Evolutionary conservation across 352 stramenopile species (phyloP), one percentile per base, ranked within the genome.

Genomic region (Elongisporangium anandrum): DNA sequence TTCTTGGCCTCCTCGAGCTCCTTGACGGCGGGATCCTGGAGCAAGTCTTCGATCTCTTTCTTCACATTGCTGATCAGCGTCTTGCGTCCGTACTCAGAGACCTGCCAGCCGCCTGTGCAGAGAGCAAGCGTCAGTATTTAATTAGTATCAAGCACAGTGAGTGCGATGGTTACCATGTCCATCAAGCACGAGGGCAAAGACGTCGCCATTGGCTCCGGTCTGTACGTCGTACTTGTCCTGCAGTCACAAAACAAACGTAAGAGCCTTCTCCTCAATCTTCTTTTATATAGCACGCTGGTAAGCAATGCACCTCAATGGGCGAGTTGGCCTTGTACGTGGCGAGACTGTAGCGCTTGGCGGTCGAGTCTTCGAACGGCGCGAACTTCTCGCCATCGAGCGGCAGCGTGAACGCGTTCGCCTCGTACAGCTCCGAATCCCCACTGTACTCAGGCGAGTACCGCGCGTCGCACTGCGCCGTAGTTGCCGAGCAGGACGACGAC

Each of bases 151-250:
- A 24, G 13, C 22, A 47, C 54, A 17, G 21, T 4, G 12, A 7
- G 8, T 20, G 19, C 12, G 15, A 29, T 5, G 34, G 19, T 9
- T 53, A 90, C 93, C 92, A 61, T 98, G 92, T 3, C 92, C 92
- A 65, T 98, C 92, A 52, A 96, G 81, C 23, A 96, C 93, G 20
- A 77, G 76, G 17, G 85, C 87, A 56, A 94, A 96, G 47, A 97
- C 79, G 60, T 94, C 85, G 49, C 92, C 88, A 20, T 79, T 77
- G 15, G 67, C 55, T 23, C 77, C 75, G 10, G 78, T 65, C 50
- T 93, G 75, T 52, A 97, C 81, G 53, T 87, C 73, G 59, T 85
- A 92, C 59, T 93, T 83, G 72, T 98, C 92, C 69, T 96, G 56
- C 29, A 29, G 21, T 34, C 13, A 9, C 26, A 39, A 1, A 38